Conservation (phyloP, 1,284 basidiomycete species). For the Trichosporon ovoides region DNA sequence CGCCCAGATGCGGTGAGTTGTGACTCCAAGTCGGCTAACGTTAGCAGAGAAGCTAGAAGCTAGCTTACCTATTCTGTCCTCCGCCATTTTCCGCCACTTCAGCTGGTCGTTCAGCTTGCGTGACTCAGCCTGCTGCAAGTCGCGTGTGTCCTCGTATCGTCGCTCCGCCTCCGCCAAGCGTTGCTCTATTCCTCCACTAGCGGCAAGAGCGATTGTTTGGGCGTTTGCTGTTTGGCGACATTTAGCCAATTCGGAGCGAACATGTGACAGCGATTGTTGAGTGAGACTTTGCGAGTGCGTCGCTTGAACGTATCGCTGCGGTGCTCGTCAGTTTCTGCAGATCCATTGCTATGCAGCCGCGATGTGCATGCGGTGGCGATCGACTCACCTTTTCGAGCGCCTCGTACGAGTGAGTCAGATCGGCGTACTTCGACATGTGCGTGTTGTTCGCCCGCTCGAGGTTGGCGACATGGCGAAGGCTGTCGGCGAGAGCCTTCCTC, state of each 20-base stretch:
- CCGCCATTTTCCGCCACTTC: slow-evolving; percentile 35
- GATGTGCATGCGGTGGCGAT: too few relatives aligned
- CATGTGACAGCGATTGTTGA: slow-evolving; percentile 42
- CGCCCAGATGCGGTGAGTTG: slow-evolving; percentile 61
- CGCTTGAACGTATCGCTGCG: slow-evolving; percentile 70
- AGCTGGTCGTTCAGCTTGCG: slow-evolving; percentile 62
- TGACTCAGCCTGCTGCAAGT: slow-evolving; percentile 70
- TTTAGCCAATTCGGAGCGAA: slow-evolving; percentile 36
- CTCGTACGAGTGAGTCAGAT: slow-evolving; percentile 39
- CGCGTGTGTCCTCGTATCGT: slow-evolving; percentile 73
- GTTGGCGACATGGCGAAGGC: slow-evolving; percentile 35
- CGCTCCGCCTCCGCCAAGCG: slow-evolving; percentile 52
- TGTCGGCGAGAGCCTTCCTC: slow-evolving; percentile 37
- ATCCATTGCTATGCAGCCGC: too few relatives aligned
- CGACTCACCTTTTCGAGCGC: slow-evolving; percentile 49
- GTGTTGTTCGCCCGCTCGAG: slow-evolving; percentile 44
- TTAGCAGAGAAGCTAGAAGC: not conserved
- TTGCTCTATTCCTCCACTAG: slow-evolving; percentile 25
- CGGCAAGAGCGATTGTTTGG: slow-evolving; percentile 25
- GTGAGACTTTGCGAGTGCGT: slow-evolving; percentile 46
- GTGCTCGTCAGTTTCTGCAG: not conserved
- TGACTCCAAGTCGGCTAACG: slow-evolving; percentile 63
- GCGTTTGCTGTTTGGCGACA: slow-evolving; percentile 23
- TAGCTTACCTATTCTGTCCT: slow-evolving; percentile 36
- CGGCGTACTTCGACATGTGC: slow-evolving; percentile 41